Conservation (phyloP, 23 red algal species). For the Gracilariopsis chorda region DNA sequence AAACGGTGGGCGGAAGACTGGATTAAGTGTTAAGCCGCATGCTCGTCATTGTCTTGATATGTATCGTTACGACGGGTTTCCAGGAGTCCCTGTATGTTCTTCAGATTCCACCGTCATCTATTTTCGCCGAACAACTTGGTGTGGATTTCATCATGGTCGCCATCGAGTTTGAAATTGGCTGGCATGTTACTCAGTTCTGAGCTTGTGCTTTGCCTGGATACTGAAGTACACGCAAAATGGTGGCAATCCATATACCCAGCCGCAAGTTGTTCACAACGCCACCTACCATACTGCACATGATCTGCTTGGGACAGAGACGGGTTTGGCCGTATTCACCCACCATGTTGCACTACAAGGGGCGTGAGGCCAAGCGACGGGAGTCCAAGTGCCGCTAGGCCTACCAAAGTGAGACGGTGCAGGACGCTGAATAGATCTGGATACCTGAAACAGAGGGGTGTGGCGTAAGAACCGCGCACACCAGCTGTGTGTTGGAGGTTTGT, state of each 20-base stretch:
- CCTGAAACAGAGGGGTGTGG: no score
- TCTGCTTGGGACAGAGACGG: neutral
- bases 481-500: no score
- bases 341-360: neutral
- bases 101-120: neutral
- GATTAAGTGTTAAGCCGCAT: neutral
- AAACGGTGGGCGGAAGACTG: neutral
- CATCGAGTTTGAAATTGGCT: neutral
- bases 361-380: neutral
- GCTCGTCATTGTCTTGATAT: neutral
- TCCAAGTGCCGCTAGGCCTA: no score
- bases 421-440: no score
- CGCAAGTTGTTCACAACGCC: neutral
- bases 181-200: slow-evolving; percentile 27
- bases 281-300: neutral
- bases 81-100: neutral
- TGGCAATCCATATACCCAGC: neutral
- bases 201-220: neutral
- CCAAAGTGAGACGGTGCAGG: no score
- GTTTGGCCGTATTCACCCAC: neutral
- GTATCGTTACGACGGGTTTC: neutral
- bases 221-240: slow-evolving; percentile 4
- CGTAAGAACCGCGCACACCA: no score
- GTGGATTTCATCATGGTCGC: slow-evolving; percentile 8
- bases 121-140: neutral